Evolutionary conservation across 2,329 filamentous ascomycete genomes (phyloP), one percentile per base, ranked within the genome.

Genomic region (Exserohilum turcica): DNA sequence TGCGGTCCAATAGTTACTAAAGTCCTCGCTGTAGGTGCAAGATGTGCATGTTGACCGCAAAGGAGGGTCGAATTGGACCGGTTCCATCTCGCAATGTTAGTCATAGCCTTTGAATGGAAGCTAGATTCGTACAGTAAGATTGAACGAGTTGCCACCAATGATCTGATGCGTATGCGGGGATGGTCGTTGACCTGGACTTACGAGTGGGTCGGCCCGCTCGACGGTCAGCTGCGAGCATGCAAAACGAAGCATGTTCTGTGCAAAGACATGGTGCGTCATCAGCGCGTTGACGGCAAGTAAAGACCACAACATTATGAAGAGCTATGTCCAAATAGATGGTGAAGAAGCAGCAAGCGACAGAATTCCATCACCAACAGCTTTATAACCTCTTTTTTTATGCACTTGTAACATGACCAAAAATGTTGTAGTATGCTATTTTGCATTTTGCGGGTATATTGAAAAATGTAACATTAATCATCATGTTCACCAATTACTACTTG

Each of bases 201-300:
- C 68, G n/a, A 72, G 66, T 43, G 64, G 75, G 80, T 68, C 91
- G 77, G 65, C 76, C 36, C 82, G 84, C 68, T 84, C 85, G 44
- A 80, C 56, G 6, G 66, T 70, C 39, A 72, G 62, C 45, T 72
- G 68, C 36, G 66, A 72, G 59, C 67, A 72, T 15, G 45, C 66
- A 57, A 72, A 72, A n/a, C 68, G 66, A 37, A 71, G 61, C 68
- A 71, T 71, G 56, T 69, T 70, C 58, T 70, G 67, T 39, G 63
- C 66, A 32, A 60, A 59, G 48, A 56, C 65, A 62, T 56, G 54
- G 32, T 66, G 66, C 42, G 44, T 63, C 44, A 67, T 46, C 21
- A 69, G 53, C 27, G 61, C 64, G 36, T 59, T 48, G 15, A 58
- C 52, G 33, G 56, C 52, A 48, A 71, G 46, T 12, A 63, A 49